Evolutionary conservation across 768 basidiomycete genomes (phyloP), one percentile per base, ranked within the genome.

Genomic region (Tubosaeta sp.): DNA sequence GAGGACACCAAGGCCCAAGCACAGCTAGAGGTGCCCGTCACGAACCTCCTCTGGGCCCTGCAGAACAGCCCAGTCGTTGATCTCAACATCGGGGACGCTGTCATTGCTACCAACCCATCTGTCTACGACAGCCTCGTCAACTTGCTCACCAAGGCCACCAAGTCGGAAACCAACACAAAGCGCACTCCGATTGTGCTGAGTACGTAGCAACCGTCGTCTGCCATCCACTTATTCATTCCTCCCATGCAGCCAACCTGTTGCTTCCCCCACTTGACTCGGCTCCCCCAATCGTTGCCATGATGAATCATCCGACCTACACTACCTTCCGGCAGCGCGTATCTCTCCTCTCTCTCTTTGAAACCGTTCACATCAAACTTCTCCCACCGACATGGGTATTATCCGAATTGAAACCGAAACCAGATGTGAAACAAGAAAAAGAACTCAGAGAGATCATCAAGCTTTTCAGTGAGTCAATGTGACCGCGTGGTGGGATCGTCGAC

Each of bases 201-300:
- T 89, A 63, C 58, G 60, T 52, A 22, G 4, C 22, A 4, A 19
- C 34, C 46, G 38, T 54, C 17, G 16, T 38, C 26, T 27, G 13
- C 19, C 25, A 9, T 16, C 10, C 22, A 12, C 14, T 17, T 13
- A 11, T 43, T 65, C 33, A 61, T 38, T 4, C 43, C 39, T 32
- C 38, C 5, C 35, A 16, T 59, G 44, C 63, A 93, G 91, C 85
- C 48, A 91, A 89, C 65, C 69, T 89, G 38, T 76, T 93, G 10
- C 91, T 89, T 41, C 91, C 91, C 34, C 86, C 90, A 1, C 81
- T 87, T 58, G 82, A 84, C 58, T 74, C 88, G 34, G 71, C 79
- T 47, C 65, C 86, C 41, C 86, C 89, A 1, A 85, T 89, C 53
- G 86, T 90, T 37, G 84, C 86, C 67, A 73, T 91, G 65, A 84